Base-by-base conservation (phyloP, 2,329 filamentous ascomycete species). In the Emericellopsis atlantica region DNA sequence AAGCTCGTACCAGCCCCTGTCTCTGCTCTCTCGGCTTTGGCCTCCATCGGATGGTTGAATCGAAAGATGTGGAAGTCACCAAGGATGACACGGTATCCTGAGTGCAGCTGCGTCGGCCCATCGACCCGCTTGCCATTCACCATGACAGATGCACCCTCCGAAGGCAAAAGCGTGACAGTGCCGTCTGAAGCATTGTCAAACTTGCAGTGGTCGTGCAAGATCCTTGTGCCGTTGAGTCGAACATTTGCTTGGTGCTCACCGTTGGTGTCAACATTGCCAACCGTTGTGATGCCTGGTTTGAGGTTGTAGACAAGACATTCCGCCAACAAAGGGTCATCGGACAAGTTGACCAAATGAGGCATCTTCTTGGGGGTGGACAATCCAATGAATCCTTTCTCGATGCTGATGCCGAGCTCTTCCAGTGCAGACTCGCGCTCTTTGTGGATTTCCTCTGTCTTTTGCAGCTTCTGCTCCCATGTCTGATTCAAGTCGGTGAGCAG, bases 61-160 rank as follows among this genome's bases (percentile, higher is more conserved):
- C 92, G 75, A 64, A 98, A 96, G 45, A 98, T 98, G 59, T 98
- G 92, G 52, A 98, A 98, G 60, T 98, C 92, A 33, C 92, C 92
- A 9, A 98, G 70, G 46, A 98, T 98, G 41, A 98, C 84, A 46
- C 92, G 83, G 57, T 89, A 95, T 6, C 92, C 92, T 52, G 89
- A 95, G 54, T 89, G 82, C 35, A 98, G 69, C 48, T 88, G 77
- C 49, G 82, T 88, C 1, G 89, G 81, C 53, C 89, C 88, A 41
- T 88, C 79, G 41, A 96, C 84, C 15, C 89, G 83, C 48, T 90
- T 76, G 43, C 92, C 92, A 53, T 98, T 98, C 40, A 98, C 87
- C 92, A 98, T 98, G 43, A 98, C 86, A 10, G 89, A 87, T 1
- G 92, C 92, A n/a, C 86, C 87, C 51, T 94, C 87, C 45, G 75